Percentiles rank a stretch among this genome's conserved stretches.
phyloP scores from a whole-genome alignment of 768 basidiomycete genomes.

The Phaeotremella skinneri region DNA sequence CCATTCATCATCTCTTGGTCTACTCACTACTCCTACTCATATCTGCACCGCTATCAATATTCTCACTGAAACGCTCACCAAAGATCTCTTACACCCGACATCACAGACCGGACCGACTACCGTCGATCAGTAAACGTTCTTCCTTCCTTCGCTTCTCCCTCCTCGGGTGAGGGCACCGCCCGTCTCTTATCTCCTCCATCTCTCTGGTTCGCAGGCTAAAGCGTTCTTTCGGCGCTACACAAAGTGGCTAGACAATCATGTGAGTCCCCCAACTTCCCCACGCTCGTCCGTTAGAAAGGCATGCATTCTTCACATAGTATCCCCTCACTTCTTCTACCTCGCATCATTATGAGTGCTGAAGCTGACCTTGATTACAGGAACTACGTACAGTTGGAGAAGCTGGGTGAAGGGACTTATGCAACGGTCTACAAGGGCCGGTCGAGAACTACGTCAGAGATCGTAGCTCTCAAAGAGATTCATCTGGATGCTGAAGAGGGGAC shows the following conservation, averaged over 20 bases:
- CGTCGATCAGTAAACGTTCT: neutral
- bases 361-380: slow-evolving; percentile 38
- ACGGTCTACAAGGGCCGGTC: slow-evolving; percentile 98
- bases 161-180: too few species aligned
- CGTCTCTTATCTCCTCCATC: neutral
- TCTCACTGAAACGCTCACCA: too few species aligned
- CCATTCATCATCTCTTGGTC: neutral
- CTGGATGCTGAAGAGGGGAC: slow-evolving; percentile 99
- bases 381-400: slow-evolving; percentile 74
- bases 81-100: too few species aligned
- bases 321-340: too few species aligned
- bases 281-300: too few species aligned
- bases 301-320: too few species aligned
- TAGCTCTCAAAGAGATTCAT: slow-evolving; percentile 97
- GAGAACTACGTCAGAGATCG: slow-evolving; percentile 95
- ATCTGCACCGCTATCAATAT: too few species aligned
- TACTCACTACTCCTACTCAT: too few species aligned
- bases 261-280: too few species aligned
- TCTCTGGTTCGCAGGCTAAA: neutral
- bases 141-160: neutral
- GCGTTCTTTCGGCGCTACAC: too few species aligned
- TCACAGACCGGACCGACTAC: neutral
- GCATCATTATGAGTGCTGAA: too few species aligned
- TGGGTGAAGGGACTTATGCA: slow-evolving; percentile 88
- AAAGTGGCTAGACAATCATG: too few species aligned